A percentile compares a stretch with the other conserved stretches of the same genome.
Conservation (phyloP, 352 stramenopile species). For the Aphanomyces cochlioides region DNA sequence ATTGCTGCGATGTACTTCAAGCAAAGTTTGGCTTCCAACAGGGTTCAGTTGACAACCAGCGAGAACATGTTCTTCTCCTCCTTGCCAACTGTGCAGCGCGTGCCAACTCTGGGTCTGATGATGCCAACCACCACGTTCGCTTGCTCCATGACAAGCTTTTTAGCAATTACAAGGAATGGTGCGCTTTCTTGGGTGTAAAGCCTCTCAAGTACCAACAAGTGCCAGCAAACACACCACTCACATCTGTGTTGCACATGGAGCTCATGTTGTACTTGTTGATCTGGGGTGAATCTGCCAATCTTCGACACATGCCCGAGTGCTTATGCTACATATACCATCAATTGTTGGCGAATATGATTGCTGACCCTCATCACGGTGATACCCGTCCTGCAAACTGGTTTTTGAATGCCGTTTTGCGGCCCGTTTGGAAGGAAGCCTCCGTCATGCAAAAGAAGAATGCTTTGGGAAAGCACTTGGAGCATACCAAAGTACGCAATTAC, state of each 20-base stretch:
- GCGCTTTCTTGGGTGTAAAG: constrained; percentile 53
- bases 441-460: constrained; percentile 71
- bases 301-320: constrained; percentile 96
- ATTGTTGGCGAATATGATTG: constrained; percentile 52
- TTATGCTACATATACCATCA: constrained; percentile 97
- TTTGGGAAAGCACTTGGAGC: constrained; percentile 55
- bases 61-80: constrained; percentile 75
- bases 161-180: constrained; percentile 75
- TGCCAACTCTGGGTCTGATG: constrained; percentile 42
- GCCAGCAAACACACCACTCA: constrained; percentile 31
- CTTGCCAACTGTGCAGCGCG: constrained; percentile 51
- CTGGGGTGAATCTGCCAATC: constrained; percentile 95
- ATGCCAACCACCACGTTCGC: constrained; percentile 52
- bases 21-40: constrained; percentile 82
- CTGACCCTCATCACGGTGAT: constrained; percentile 44
- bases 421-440: constrained; percentile 64
- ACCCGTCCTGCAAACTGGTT: constrained; percentile 55
- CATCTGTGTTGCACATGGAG: constrained; percentile 75
- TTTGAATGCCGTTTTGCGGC: constrained; percentile 50
- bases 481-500: constrained; percentile 77
- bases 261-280: constrained; percentile 96
- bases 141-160: constrained; percentile 67
- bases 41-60: constrained; percentile 76
- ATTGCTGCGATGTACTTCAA: constrained; percentile 73
- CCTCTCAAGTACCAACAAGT: constrained; percentile 69